Base-by-base conservation (phyloP, 495 filamentous ascomycete genomes). In the Talaromyces borbonicus region DNA sequence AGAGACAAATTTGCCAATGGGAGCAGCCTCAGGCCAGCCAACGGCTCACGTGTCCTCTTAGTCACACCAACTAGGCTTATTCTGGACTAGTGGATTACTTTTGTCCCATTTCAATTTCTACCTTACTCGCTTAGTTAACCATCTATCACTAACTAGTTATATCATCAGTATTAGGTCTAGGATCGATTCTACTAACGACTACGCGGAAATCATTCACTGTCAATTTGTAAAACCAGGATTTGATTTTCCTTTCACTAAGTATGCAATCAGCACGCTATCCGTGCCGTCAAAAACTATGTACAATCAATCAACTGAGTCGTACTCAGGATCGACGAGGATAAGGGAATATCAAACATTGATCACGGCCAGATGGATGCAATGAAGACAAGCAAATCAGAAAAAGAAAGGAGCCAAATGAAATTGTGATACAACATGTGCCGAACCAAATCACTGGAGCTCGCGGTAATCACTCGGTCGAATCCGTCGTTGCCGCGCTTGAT, bases 391-490 rank as follows among this genome's bases (percentile, higher is more conserved):
- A 15, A 18, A 33, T 31, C 5, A 12, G 22, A 33, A 30, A 19
- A 45, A 36, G 0, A 37, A 23, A 15, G 4, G 18, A 16, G 8
- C n/a, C n/a, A 25, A 9, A 14, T 18, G 19, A 11, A n/a, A 38
- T 25, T 16, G 18, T 31, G 24, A 16, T 39, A 26, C 45, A 49
- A 43, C 19, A 46, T 45, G n/a, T n/a, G n/a, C n/a, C n/a, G n/a
- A n/a, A n/a, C n/a, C n/a, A n/a, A 33, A 49, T 3, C 8, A 49
- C 76, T 60, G 90, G n/a, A 93, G 67, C 64, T 92, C 85, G 33
- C 81, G 73, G 51, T 90, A 96, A 64, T 98, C 93, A 58, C 84
- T 90, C 14, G 88, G 87, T 36, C 92, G 73, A 44, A 83, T 79
- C 50, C 83, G 68, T 49, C 85, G 79, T 49, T 87, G 80, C 44